Base-by-base conservation (phyloP, 768 basidiomycete genomes). In the Coprinopsis sp. region DNA sequence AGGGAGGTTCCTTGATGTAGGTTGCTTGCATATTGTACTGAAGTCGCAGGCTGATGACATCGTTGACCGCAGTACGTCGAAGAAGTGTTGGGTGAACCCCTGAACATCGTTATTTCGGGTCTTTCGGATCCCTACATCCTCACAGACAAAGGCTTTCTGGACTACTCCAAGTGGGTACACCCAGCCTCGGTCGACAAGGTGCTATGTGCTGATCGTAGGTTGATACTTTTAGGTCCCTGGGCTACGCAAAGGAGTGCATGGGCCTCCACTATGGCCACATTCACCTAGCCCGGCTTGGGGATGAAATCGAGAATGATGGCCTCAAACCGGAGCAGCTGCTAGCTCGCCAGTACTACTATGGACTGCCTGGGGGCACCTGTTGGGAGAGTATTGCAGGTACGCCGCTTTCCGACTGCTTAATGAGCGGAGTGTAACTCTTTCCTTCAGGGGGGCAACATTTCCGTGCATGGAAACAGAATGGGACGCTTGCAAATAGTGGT, bases 391-490 rank as follows among this genome's bases (percentile, higher is more conserved):
- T 92, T 19, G 73, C 81, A 53, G 84, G 84, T 73, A 40, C 44
- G 62, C 51, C 24, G 18, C 8, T 41, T 29, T 6, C 14, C 18
- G 24, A 22, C 6, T 23, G 25, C 39, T 23, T 23, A 22, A 18
- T 14, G 33, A 14, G 24, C n/a, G 18, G 23, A 25, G 27, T 23
- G 29, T 40, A 28, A 22, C 30, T 13, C 29, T 43, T 33, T 24
- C 22, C 21, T 28, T 33, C 57, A 75, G 89, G 89, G n/a, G 91
- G 90, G 2, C 83, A 92, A 47, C 91, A 93, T 59, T 93, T 88
- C 57, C 77, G 90, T 39, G 88, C 88, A 6, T 93, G 90, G 90
- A 82, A 80, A 58, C 90, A 93, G 71, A 89, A 91, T 54, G 90
- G 88, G 3, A 81, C 84, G 0, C 57, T 68, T 14, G 87, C 77